phyloP scores from a whole-genome alignment of 2,329 filamentous ascomycete species.

The Colletotrichum sojae region DNA sequence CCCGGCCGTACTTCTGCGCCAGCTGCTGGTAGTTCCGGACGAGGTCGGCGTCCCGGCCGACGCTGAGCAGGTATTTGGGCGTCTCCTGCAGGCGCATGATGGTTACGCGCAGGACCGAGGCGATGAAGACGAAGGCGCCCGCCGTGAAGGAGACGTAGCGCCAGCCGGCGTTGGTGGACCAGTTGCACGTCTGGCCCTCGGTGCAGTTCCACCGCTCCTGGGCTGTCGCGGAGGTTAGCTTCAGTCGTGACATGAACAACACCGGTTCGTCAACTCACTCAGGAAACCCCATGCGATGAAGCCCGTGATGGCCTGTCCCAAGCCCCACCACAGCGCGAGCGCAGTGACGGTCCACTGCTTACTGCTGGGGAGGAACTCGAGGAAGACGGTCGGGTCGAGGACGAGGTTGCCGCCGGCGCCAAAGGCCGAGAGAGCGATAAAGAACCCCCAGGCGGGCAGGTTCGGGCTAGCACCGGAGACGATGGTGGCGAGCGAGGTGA shows the following conservation, averaged over 20 bases:
- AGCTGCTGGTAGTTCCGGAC: constrained; percentile 58
- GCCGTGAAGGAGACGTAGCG: constrained; percentile 62
- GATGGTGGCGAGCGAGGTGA: constrained; percentile 71
- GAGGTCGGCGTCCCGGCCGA: constrained; percentile 65
- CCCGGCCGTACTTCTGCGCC: constrained; percentile 55
- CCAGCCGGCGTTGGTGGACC: constrained; percentile 64
- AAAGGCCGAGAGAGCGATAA: constrained; percentile 71
- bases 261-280: constrained; percentile 47
- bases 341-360: constrained; percentile 76
- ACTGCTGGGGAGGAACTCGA: constrained; percentile 61
- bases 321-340: constrained; percentile 68
- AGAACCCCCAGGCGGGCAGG: constrained; percentile 72
- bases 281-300: constrained; percentile 66
- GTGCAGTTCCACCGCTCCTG: constrained; percentile 59
- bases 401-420: constrained; percentile 76
- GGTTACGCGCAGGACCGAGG: constrained; percentile 68
- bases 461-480: constrained; percentile 74
- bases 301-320: constrained; percentile 63
- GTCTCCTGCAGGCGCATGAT: constrained; percentile 70
- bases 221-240: constrained; percentile 43
- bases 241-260: background rate
- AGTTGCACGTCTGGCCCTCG: constrained; percentile 55
- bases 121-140: constrained; percentile 60
- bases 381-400: constrained; percentile 68
- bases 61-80: constrained; percentile 70